phyloP scores from a whole-genome alignment of 2,329 filamentous ascomycete species.

The Fusarium chlamydosporum region DNA sequence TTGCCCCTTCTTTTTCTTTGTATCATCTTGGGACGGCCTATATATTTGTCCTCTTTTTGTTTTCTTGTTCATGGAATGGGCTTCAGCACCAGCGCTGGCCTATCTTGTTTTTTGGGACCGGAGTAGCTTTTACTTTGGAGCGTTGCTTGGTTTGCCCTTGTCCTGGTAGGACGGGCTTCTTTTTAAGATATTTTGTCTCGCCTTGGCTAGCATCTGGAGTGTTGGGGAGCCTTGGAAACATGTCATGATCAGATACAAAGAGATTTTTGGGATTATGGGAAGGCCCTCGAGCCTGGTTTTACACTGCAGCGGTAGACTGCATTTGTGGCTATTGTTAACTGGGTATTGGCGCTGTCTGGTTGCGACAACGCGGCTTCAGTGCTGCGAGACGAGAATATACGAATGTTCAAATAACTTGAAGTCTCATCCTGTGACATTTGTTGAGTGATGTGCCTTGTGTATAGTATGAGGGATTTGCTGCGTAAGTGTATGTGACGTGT shows the following conservation, averaged over 20 bases:
- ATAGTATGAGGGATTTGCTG: not conserved
- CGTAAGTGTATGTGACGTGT: not conserved
- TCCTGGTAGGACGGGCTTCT: constrained; percentile 46
- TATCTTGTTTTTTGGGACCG: constrained; percentile 41
- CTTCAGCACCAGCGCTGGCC: constrained; percentile 35
- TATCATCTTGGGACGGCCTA: constrained; percentile 50
- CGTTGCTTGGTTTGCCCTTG: constrained; percentile 52
- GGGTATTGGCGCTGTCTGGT: constrained; percentile 54
- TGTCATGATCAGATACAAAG: constrained; percentile 55
- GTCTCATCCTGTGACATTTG: not conserved
- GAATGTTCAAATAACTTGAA: constrained; percentile 51
- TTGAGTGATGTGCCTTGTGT: not conserved
- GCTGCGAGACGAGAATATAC: constrained; percentile 58
- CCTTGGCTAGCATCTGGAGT: constrained; percentile 54
- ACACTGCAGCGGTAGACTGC: constrained; percentile 52
- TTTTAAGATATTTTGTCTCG: constrained; percentile 45
- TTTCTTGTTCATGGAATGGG: constrained; percentile 38
- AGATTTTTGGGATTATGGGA: constrained; percentile 52
- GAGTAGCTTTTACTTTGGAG: constrained; percentile 45
- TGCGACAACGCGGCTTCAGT: constrained; percentile 52
- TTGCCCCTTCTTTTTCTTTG: constrained; percentile 51
- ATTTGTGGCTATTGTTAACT: constrained; percentile 53
- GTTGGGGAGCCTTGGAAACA: constrained; percentile 48
- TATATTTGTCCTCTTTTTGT: constrained; percentile 53
- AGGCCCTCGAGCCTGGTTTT: constrained; percentile 57